Evolutionary conservation across 2,329 filamentous ascomycete species (phyloP), one percentile per base, ranked within the genome.

Genomic region (Dothiorella sarmentorum): DNA sequence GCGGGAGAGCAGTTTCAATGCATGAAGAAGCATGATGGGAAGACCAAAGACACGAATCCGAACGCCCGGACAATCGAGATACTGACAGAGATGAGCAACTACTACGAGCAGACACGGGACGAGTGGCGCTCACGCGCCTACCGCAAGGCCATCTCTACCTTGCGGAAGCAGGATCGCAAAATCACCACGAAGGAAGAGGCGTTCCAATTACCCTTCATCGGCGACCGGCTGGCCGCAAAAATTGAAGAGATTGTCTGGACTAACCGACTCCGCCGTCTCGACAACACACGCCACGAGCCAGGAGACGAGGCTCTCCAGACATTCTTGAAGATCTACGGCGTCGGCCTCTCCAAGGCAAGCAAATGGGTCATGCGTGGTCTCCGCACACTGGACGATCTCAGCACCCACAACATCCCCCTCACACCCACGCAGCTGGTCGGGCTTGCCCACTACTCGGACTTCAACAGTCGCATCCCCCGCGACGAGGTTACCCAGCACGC

Each of bases 241-340:
- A 94, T 97, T 62, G 90, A 94, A 66, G 93, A 97, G 69, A 96
- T 97, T 42, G 89, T 85, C 2, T 79, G 80, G 37, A 96, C 90
- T 0, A 82, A 90, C 66, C 79, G 80, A 24, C 81, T 97, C 0
- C 82, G 82, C 40, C 82, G 87, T 35, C 80, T 97, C 0, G 88
- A 96, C 31, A 84, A 86, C 65, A 84, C 88, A 0, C 81, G 82
- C 57, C 73, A 79, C 3, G 88, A 95, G 45, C 83, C 87, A 0
- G 77, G 80, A n/a, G 85, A 91, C 62, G 73, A 79, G 15, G 73
- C 84, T 0, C 74, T 96, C 1, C 83, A 86, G 59, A 71, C 83
- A 0, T 97, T 97, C 67, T 78, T 90, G 22, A 82, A 85, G 0
- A 84, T 97, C 2, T 96, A 97, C 67, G 90, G 88, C 10, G 90